Conservation (phyloP, 306 rosid genomes). For the Medicago lupulina region DNA sequence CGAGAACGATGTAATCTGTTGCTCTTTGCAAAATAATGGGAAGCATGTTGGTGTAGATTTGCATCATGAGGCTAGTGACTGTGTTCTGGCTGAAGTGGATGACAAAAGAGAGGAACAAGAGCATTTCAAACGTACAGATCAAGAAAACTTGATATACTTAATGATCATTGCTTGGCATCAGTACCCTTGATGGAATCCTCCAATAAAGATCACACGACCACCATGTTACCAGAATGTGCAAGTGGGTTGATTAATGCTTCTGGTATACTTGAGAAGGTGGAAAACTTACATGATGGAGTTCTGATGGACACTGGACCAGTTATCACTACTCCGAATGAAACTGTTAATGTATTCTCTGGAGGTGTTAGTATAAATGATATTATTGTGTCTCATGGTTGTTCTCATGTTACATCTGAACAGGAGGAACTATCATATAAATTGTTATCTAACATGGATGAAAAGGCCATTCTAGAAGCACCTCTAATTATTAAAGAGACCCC, state of each 20-base stretch:
- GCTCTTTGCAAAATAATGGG: constrained; percentile 50
- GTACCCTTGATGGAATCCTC: constrained; percentile 33
- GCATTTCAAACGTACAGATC: constrained; percentile 50
- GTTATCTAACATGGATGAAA: constrained; percentile 51
- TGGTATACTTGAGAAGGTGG: constrained; percentile 60
- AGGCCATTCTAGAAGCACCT: too few species aligned
- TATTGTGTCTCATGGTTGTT: constrained; percentile 61
- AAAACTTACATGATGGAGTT: constrained; percentile 61
- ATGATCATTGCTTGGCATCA: constrained; percentile 48
- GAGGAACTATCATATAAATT: constrained; percentile 60
- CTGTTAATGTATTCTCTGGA: constrained; percentile 52
- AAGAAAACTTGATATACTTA: constrained; percentile 43
- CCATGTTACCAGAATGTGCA: constrained; percentile 49
- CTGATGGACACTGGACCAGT: constrained; percentile 56
- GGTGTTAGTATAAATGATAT: constrained; percentile 51
- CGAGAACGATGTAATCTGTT: constrained; percentile 46
- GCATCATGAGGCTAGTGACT: constrained; percentile 55
- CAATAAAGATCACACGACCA: constrained; percentile 40
- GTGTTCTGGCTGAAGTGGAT: constrained; percentile 51
- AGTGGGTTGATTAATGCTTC: constrained; percentile 53
- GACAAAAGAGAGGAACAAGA: constrained; percentile 50
- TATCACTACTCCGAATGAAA: constrained; percentile 49
- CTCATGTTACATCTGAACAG: constrained; percentile 68
- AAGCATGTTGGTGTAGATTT: constrained; percentile 41
- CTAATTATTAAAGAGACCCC: too few species aligned